A percentile compares a stretch with the other conserved stretches of the same genome.
Conservation (phyloP, 2,329 filamentous ascomycete genomes). For the Aspergillus ochraceus region DNA sequence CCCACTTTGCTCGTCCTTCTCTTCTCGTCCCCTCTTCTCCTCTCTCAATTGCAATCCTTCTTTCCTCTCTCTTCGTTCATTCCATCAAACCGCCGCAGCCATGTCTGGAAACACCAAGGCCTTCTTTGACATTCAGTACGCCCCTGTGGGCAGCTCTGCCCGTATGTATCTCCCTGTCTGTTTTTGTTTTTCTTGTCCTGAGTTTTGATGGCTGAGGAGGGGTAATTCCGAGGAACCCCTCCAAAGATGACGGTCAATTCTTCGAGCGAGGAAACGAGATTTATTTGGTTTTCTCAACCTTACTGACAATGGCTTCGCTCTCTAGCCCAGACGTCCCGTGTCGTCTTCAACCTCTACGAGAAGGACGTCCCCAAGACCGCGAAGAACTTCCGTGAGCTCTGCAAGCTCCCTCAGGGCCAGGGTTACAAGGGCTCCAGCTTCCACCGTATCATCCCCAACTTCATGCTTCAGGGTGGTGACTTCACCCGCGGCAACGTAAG, state of each 20-base stretch:
- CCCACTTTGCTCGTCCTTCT: slow-evolving; percentile 46
- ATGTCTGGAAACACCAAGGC: slow-evolving; percentile 68
- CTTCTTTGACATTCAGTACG: slow-evolving; percentile 72
- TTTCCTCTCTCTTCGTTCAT: slow-evolving; percentile 49
- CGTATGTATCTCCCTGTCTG: slow-evolving; percentile 26
- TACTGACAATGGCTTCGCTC: slow-evolving; percentile 21
- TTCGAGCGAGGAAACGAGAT: too few relatives aligned
- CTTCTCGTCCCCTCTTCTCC: slow-evolving; percentile 35
- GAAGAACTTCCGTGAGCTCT: slow-evolving; percentile 81
- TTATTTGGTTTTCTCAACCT: neutral
- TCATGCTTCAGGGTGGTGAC: slow-evolving; percentile 97
- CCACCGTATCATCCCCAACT: slow-evolving; percentile 89
- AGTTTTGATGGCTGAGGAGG: slow-evolving; percentile 11
- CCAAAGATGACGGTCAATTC: slow-evolving; percentile 7
- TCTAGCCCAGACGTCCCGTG: slow-evolving; percentile 71
- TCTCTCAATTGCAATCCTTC: slow-evolving; percentile 32
- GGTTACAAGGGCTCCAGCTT: slow-evolving; percentile 82
- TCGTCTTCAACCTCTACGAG: slow-evolving; percentile 88
- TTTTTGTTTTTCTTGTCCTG: slow-evolving; percentile 14
- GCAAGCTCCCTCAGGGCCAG: slow-evolving; percentile 76
- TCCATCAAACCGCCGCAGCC: slow-evolving; percentile 66
- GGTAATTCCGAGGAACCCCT: slow-evolving; percentile 10
- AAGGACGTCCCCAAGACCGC: slow-evolving; percentile 84
- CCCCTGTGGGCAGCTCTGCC: slow-evolving; percentile 37
- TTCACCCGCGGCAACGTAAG: slow-evolving; percentile 89